phyloP scores from a whole-genome alignment of 2,329 filamentous ascomycete genomes.

The Beauveria australis region DNA sequence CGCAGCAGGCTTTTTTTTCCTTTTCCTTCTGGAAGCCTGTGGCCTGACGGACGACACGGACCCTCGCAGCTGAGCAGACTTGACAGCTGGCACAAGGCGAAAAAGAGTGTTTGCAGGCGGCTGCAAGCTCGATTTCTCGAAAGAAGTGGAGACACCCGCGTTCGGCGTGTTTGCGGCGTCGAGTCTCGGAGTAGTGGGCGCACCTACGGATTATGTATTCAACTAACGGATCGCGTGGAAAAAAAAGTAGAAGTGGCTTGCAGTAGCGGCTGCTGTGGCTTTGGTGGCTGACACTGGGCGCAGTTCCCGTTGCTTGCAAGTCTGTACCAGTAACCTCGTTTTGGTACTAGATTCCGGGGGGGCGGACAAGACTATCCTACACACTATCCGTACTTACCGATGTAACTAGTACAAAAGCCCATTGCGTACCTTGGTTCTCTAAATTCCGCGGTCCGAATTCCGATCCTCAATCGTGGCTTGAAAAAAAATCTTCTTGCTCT shows the following conservation, averaged over 20 bases:
- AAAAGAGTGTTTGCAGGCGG: neutral
- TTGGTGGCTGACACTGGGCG: neutral
- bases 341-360: too few relatives aligned
- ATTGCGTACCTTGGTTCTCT: too few relatives aligned
- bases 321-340: too few relatives aligned
- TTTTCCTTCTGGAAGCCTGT: neutral
- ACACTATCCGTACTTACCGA: too few relatives aligned
- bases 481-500: too few relatives aligned
- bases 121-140: neutral
- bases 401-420: too few relatives aligned
- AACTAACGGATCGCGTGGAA: too few relatives aligned
- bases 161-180: slow-evolving; percentile 5
- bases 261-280: neutral
- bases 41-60: neutral
- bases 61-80: neutral
- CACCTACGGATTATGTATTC: neutral
- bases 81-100: neutral
- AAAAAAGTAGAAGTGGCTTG: neutral
- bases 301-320: too few relatives aligned
- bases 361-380: too few relatives aligned
- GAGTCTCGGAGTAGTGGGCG: neutral
- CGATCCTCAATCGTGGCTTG: too few relatives aligned
- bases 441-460: too few relatives aligned
- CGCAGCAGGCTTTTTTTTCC: neutral
- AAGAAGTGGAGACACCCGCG: neutral